Percentiles rank a stretch among this genome's conserved stretches.
Conservation (phyloP, 768 basidiomycete genomes). For the Suillus occidentalis region DNA sequence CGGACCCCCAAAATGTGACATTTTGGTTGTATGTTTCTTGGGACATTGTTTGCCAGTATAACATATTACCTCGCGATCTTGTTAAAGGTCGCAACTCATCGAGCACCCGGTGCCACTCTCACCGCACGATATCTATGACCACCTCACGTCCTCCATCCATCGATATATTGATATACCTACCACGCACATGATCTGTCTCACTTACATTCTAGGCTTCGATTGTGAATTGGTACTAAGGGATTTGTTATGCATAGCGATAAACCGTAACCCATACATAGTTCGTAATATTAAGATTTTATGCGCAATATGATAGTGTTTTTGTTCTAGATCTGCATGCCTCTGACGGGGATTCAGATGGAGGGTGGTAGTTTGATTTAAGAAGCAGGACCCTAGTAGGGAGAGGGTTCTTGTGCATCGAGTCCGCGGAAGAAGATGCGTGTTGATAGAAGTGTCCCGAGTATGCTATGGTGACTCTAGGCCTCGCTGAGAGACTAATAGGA, state of each 20-base stretch:
- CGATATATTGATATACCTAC: conserved; percentile 21
- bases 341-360: background rate
- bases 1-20: conserved; percentile 6
- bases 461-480: conserved; percentile 1
- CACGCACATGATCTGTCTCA: conserved; percentile 14
- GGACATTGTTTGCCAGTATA: conserved; percentile 35
- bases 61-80: conserved; percentile 37
- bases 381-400: background rate
- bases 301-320: conserved; percentile 14
- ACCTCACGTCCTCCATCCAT: conserved; percentile 16
- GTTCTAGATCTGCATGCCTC: background rate
- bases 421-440: background rate
- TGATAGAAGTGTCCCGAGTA: background rate
- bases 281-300: conserved; percentile 11
- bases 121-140: conserved; percentile 10
- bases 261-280: conserved; percentile 19
- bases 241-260: conserved; percentile 20
- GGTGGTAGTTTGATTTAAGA: background rate
- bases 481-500: background rate
- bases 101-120: conserved; percentile 10
- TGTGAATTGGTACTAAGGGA: conserved; percentile 18
- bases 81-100: conserved; percentile 16
- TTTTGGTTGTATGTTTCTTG: conserved; percentile 33
- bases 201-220: conserved; percentile 6
- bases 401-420: background rate